Evolutionary conservation across 495 filamentous ascomycete genomes (phyloP), one percentile per base, ranked within the genome.

Genomic region (Talaromyces stipitatus): DNA sequence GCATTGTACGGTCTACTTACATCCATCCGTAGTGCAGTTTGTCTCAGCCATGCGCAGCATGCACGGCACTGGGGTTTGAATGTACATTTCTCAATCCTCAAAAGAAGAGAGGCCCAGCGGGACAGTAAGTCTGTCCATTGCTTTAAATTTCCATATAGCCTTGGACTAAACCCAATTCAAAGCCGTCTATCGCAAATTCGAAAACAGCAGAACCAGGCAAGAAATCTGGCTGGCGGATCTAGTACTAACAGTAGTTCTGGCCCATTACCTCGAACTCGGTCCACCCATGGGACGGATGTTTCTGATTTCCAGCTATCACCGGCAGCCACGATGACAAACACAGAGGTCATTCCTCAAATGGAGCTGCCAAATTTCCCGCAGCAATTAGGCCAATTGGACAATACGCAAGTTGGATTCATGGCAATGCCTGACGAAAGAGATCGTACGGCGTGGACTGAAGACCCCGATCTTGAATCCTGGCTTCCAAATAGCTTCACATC

Each of bases 11-110:
- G 52, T 29, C n/a, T 23, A 46, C 33, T 52, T 50, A 54, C 22
- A 20, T 54, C 18, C 11, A 29, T 18, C 14, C 36, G 22, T 57
- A 75, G 72, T 75, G 72, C 45, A 74, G 70, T 55, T 55, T 75
- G 26, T 70, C 71, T 32, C 69, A 69, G 29, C 72, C 72, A 38
- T 75, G 72, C 47, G 67, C 67, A 50, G 63, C 66, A 27, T 75
- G 72, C 50, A 58, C 69, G 20, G 66, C 66, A 2, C 70, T 73
- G 66, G 70, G 70, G 32, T 74, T 75, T 60, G 70, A 75, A n/a
- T 75, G 72, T 57, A 75, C 72, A 18, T 75, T 74, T 56, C 64
- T 74, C 47, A 67, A 74, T 48, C 72, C 72, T 4, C 72, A 75
- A 61, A 75, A 74, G 60, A 74, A 74, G 57, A 64, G 72, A 47